A percentile compares a stretch with the other conserved stretches of the same genome.
Evolutionary conservation across 805 yeast genomes (phyloP).

Genomic region (Komagataella pseudopastoris): DNA sequence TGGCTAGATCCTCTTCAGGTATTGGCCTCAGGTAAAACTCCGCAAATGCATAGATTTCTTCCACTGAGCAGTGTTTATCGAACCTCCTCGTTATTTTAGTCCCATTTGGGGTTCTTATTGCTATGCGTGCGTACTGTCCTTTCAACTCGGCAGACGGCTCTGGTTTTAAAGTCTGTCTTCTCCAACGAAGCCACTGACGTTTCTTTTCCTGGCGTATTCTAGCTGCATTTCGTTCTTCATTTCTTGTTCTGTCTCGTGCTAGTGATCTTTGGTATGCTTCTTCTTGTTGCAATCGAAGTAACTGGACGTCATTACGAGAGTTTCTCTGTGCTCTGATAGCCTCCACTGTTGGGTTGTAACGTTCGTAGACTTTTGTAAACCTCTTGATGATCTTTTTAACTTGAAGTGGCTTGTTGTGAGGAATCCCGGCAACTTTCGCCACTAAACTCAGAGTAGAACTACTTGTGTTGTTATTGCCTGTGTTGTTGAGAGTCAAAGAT

Average conservation of each 20-base stretch:
- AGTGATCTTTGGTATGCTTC: conserved; percentile 62
- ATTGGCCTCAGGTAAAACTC: conserved; percentile 30
- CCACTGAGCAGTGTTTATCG: conserved; percentile 29
- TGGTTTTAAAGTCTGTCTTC: conserved; percentile 15
- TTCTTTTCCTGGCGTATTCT: conserved; percentile 6
- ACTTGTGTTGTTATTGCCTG: conserved; percentile 41
- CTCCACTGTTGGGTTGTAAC: conserved; percentile 48
- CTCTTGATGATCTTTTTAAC: conserved; percentile 21
- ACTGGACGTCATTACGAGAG: conserved; percentile 17
- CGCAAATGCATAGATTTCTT: conserved; percentile 59
- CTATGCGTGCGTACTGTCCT: conserved; percentile 40
- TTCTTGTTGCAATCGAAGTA: conserved; percentile 62
- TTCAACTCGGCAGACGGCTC: conserved; percentile 6
- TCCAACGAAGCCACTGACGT: conserved; percentile 37
- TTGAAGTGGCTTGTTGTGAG: conserved; percentile 16
- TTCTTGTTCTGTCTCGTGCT: conserved; percentile 47
- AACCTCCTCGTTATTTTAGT: conserved; percentile 40
- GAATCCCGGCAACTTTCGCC: conserved; percentile 48
- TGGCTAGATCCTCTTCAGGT: conserved; percentile 9
- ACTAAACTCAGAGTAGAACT: conserved; percentile 44
- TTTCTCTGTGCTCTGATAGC: conserved; percentile 51
- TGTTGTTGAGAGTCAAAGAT: conserved; percentile 46
- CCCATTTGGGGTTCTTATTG: conserved; percentile 56
- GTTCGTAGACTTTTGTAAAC: conserved; percentile 22
- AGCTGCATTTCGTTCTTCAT: conserved; percentile 21